These are phyloP conservation scores for Neofusicoccum laricinum DNA, from an alignment of 2,329 filamentous ascomycete genomes.

Conservation along the genomic window DNA sequence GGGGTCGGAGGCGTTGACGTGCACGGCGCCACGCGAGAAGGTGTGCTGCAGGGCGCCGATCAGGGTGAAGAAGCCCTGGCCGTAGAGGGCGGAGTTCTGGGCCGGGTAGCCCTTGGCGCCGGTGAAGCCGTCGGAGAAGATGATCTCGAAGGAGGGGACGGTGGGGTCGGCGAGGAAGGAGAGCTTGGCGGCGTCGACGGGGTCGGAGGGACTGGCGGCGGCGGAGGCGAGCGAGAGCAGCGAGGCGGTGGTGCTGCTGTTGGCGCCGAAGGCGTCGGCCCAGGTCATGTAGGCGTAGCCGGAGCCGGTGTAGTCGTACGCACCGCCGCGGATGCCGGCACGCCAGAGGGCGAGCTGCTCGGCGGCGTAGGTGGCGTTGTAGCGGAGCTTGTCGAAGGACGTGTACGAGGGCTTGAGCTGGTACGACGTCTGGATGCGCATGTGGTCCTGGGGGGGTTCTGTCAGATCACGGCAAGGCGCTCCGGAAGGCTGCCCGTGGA, in stretches of 20 bases:
- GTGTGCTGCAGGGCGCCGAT: constrained; percentile 35
- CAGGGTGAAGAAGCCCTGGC: constrained; percentile 31
- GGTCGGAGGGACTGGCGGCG: constrained; percentile 16
- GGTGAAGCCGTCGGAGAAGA: constrained; percentile 47
- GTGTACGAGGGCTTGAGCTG: constrained; percentile 30
- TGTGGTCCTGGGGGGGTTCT: constrained; percentile 49
- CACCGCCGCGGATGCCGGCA: constrained; percentile 28
- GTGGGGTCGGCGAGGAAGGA: constrained; percentile 34
- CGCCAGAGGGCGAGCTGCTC: constrained; percentile 40
- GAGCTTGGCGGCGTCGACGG: constrained; percentile 24
- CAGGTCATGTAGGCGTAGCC: constrained; percentile 45
- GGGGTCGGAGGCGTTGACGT: constrained; percentile 19
- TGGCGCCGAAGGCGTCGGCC: constrained; percentile 36
- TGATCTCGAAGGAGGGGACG: constrained; percentile 43
- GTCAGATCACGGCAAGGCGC: no score
- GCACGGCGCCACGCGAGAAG: constrained; percentile 29
- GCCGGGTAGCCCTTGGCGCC: constrained; percentile 37
- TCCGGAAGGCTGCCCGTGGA: no score
- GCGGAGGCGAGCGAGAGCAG: constrained; percentile 22
- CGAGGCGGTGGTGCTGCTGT: constrained; percentile 32
- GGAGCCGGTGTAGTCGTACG: constrained; percentile 21
- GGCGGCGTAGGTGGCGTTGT: constrained; percentile 34
- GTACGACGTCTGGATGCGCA: constrained; percentile 26
- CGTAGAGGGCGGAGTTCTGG: constrained; percentile 9
- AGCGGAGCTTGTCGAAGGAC: constrained; percentile 32